phyloP scores from a whole-genome alignment of 768 basidiomycete species.

The Boletus rex-veris region DNA sequence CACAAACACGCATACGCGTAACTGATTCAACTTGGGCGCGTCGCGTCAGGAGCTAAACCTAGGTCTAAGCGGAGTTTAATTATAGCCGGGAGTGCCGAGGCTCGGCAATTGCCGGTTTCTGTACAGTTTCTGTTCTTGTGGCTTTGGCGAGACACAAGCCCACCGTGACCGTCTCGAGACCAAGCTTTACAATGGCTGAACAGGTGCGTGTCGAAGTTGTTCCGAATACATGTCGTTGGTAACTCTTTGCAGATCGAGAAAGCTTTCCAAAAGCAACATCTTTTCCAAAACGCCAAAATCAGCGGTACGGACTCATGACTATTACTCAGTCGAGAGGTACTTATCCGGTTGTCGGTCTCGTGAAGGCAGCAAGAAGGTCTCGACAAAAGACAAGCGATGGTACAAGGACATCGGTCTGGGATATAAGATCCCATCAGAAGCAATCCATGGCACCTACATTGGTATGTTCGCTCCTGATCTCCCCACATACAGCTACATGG shows the following conservation, averaged over 20 bases:
- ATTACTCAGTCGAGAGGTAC: neutral
- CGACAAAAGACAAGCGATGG: slow-evolving; percentile 96
- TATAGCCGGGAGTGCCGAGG: neutral
- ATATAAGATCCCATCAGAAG: slow-evolving; percentile 94
- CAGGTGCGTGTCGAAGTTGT: slow-evolving; percentile 40
- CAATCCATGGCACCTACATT: slow-evolving; percentile 94
- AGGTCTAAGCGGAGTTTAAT: too few relatives aligned
- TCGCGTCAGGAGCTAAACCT: neutral
- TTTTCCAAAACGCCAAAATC: slow-evolving; percentile 97
- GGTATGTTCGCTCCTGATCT: slow-evolving; percentile 51
- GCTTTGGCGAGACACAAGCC: slow-evolving; percentile 27
- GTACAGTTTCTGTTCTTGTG: slow-evolving; percentile 39
- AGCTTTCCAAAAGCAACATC: slow-evolving; percentile 94
- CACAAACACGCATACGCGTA: neutral
- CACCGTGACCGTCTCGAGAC: slow-evolving; percentile 3
- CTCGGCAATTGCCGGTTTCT: slow-evolving; percentile 36
- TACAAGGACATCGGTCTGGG: slow-evolving; percentile 98
- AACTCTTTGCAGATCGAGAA: slow-evolving; percentile 73
- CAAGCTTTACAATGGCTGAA: slow-evolving; percentile 50
- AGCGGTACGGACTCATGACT: slow-evolving; percentile 60
- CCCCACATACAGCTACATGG: neutral
- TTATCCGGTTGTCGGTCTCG: slow-evolving; percentile 9
- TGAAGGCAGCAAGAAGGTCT: slow-evolving; percentile 80
- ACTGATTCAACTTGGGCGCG: neutral
- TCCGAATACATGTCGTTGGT: neutral